Evolutionary conservation across 345 rosid genomes (phyloP), one percentile per base, ranked within the genome.

Genomic region (Lepidium sativum): DNA sequence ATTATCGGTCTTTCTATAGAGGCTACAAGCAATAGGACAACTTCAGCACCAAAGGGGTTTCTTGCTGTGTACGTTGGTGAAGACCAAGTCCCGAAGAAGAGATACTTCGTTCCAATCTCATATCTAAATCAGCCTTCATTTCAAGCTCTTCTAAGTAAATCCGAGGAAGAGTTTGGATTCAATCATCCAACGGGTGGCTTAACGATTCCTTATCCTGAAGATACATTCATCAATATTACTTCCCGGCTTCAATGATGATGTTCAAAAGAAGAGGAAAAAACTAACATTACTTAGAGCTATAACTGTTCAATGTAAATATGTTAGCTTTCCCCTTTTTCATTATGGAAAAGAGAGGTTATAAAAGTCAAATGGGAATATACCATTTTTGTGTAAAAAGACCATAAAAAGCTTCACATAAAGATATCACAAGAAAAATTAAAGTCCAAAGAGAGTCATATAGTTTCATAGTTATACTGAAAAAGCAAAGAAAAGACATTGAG

Each of bases 141-240:
- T 34, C 84, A 71, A 40, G 79, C 58, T 35, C 56, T 80, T 69
- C 71, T 80, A 29, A 54, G 69, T 17, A 73, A 53, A 60, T 74
- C 81, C 0, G 89, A 80, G 18, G 83, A 86, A 61, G 86, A 82
- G 41, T 77, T 75, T 8, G 81, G 84, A 0, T 78, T 70, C 12
- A 56, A 80, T 38, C 83, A 81, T 77, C 81, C 82, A 9, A 82
- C 57, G 70, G 84, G 84, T 1, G 83, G 81, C 20, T 60, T 82
- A 14, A 81, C 75, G 5, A 74, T 87, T 52, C 86, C 81, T 6
- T 82, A 86, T 69, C 59, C 70, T 2, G 81, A 79, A 72, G 80
- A 81, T 6, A 58, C 60, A 1, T 87, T 83, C 76, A 4, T 77
- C 31, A 27, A 13, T 11, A 47, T 81, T 11, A 80, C 77, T 3